A percentile compares a stretch with the other conserved stretches of the same genome.
Conservation (phyloP, 352 stramenopile genomes). For the Phytophthora sp. region DNA sequence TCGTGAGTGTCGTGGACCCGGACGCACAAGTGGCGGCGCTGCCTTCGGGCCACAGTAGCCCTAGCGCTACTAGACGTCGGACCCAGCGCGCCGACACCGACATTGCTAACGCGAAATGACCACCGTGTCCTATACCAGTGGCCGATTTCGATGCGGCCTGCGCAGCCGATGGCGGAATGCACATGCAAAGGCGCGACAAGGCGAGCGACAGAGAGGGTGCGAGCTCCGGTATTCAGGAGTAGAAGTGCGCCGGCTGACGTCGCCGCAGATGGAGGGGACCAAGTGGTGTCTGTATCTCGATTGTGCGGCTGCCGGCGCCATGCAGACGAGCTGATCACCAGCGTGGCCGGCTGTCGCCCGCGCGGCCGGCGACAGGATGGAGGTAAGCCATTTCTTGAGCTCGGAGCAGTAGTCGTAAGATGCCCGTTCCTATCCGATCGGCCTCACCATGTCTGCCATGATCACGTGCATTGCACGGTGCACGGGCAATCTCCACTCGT, state of each 20-base stretch:
- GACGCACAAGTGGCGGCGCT: conserved; percentile 7
- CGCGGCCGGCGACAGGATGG: too few relatives aligned
- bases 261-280: conserved; percentile 12
- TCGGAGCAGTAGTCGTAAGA: too few relatives aligned
- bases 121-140: background rate
- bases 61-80: background rate
- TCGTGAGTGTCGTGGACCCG: conserved; percentile 25
- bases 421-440: too few relatives aligned
- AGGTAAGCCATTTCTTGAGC: too few relatives aligned
- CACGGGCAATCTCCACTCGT: too few relatives aligned
- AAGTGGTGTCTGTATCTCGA: conserved; percentile 9
- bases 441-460: too few relatives aligned
- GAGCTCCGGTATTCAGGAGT: background rate
- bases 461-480: too few relatives aligned
- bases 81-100: background rate
- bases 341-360: too few relatives aligned
- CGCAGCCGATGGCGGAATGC: background rate
- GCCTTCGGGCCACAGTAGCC: background rate
- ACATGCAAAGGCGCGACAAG: conserved; percentile 11
- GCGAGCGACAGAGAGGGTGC: conserved; percentile 10
- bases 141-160: conserved; percentile 16
- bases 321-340: too few relatives aligned
- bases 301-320: conserved; percentile 11
- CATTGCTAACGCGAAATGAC: conserved; percentile 2
- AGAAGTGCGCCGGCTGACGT: conserved; percentile 23